These are phyloP conservation scores for Gentiana dahurica DNA, from an alignment of 257 asterid genomes.

Conservation along the genomic window DNA sequence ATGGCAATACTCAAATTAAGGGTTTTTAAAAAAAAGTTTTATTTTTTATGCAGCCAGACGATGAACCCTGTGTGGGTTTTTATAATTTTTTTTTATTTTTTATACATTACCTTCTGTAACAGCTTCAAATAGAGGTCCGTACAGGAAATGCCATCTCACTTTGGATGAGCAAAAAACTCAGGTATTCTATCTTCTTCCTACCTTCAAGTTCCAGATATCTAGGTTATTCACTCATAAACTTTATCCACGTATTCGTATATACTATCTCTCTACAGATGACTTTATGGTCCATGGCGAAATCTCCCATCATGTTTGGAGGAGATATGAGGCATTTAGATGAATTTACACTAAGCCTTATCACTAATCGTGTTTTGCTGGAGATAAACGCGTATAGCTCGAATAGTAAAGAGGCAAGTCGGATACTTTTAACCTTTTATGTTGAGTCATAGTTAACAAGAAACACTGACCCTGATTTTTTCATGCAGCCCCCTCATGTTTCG, in stretches of 20 bases:
- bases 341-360: slow-evolving; percentile 43
- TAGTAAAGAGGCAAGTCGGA: slow-evolving; percentile 67
- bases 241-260: not conserved
- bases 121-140: slow-evolving; percentile 80
- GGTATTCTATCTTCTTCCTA: slow-evolving; percentile 23
- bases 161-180: slow-evolving; percentile 72
- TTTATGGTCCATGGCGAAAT: slow-evolving; percentile 84
- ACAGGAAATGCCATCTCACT: slow-evolving; percentile 51
- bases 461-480: slow-evolving; percentile 11
- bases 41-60: too few species aligned
- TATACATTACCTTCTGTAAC: slow-evolving; percentile 8
- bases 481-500: slow-evolving; percentile 56
- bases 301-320: slow-evolving; percentile 97
- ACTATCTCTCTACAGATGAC: slow-evolving; percentile 48
- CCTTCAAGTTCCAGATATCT: not conserved
- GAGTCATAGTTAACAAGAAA: not conserved
- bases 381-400: slow-evolving; percentile 76
- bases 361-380: slow-evolving; percentile 74
- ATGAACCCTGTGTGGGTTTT: too few species aligned
- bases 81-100: too few species aligned
- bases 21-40: too few species aligned
- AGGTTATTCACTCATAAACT: slow-evolving; percentile 4
- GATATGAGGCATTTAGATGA: slow-evolving; percentile 72
- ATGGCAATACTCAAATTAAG: too few species aligned
- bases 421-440: slow-evolving; percentile 4